These are phyloP conservation scores for Calonectria leucothoes DNA, from an alignment of 2,329 filamentous ascomycete genomes.

Conservation along the genomic window DNA sequence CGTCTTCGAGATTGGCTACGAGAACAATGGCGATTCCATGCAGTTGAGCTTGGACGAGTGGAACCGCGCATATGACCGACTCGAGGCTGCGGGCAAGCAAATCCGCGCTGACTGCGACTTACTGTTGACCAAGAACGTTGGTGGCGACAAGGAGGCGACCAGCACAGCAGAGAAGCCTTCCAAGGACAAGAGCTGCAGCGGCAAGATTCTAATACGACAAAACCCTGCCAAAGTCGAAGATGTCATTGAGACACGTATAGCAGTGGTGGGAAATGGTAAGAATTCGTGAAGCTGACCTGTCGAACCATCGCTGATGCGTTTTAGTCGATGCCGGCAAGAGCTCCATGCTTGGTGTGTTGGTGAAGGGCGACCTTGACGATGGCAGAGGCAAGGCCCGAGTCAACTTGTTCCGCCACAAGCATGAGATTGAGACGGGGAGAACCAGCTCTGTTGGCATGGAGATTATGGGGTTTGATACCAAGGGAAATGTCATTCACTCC, in stretches of 20 bases:
- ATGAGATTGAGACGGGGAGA: conserved; percentile 94
- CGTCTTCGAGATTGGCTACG: conserved; percentile 91
- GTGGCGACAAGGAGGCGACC: conserved; percentile 78
- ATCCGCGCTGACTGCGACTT: conserved; percentile 81
- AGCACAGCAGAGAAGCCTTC: conserved; percentile 62
- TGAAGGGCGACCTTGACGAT: conserved; percentile 95
- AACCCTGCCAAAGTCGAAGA: conserved; percentile 81
- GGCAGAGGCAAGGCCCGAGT: conserved; percentile 93
- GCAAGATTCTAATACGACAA: conserved; percentile 88
- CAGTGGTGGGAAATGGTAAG: conserved; percentile 92
- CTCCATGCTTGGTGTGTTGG: conserved; percentile 93
- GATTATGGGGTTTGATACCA: conserved; percentile 96
- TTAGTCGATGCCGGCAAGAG: conserved; percentile 96
- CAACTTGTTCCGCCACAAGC: conserved; percentile 97
- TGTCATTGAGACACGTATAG: conserved; percentile 95
- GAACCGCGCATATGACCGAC: conserved; percentile 74
- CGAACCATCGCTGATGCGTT: conserved; percentile 24
- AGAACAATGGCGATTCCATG: conserved; percentile 91
- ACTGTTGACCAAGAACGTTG: conserved; percentile 91
- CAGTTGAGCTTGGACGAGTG: conserved; percentile 79
- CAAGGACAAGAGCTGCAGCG: conserved; percentile 80
- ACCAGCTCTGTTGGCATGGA: conserved; percentile 99
- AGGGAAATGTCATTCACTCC: conserved; percentile 84
- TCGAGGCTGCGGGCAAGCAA: conserved; percentile 73
- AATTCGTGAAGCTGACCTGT: background rate